Percentiles rank a stretch among this genome's conserved stretches.
Evolutionary conservation across 2,329 filamentous ascomycete genomes (phyloP).

Genomic region (Cercospora sp.): DNA sequence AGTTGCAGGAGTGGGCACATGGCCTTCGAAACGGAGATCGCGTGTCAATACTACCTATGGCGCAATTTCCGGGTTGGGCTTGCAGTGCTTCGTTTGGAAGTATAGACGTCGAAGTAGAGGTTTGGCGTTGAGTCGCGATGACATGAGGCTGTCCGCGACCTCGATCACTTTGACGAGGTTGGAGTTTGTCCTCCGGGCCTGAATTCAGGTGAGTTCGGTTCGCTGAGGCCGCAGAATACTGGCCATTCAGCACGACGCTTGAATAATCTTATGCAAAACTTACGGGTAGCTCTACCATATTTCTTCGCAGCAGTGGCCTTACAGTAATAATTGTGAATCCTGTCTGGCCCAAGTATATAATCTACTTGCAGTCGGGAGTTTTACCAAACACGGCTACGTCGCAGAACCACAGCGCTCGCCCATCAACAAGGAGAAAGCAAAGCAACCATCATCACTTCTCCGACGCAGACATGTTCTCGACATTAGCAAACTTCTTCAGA

Average conservation of each 20-base stretch:
- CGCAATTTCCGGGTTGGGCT: constrained; percentile 19
- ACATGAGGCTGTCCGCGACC: background rate
- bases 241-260: background rate
- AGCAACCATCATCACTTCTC: background rate
- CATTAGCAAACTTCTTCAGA: background rate
- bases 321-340: background rate
- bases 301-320: background rate
- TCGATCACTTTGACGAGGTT: background rate
- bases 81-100: constrained; percentile 19
- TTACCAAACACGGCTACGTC: background rate
- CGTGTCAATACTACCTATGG: constrained; percentile 24
- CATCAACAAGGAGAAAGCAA: background rate
- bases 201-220: background rate
- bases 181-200: background rate
- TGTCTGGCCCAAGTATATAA: background rate
- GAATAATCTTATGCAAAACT: background rate
- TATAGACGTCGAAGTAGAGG: constrained; percentile 25
- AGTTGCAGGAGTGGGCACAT: constrained; percentile 13
- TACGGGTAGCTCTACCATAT: background rate
- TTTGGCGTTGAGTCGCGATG: constrained; percentile 16
- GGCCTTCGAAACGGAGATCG: constrained; percentile 19
- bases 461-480: background rate
- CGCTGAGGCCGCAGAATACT: background rate
- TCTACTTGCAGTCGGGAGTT: background rate
- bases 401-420: background rate